These are phyloP conservation scores for Crassisporium funariophilum DNA, from an alignment of 768 basidiomycete species.

Conservation along the genomic window DNA sequence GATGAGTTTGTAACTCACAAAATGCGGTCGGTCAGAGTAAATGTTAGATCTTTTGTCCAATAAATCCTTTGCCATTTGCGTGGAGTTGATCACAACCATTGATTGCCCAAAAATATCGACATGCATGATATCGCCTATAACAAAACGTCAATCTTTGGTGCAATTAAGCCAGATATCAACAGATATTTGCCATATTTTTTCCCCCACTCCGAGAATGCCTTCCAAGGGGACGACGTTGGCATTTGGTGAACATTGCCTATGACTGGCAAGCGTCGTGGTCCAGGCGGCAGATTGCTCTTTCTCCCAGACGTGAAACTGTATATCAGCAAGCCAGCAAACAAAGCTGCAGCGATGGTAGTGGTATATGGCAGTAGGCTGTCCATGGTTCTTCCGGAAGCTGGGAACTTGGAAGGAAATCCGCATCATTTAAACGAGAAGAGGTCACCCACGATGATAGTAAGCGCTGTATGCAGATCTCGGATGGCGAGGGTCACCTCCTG, in stretches of 20 bases:
- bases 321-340: no score
- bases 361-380: no score
- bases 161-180: not conserved
- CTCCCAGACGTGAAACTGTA: no score
- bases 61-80: constrained; percentile 16
- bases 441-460: no score
- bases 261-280: constrained; percentile 21
- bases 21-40: constrained; percentile 29
- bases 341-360: no score
- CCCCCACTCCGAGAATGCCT: constrained; percentile 19
- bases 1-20: constrained; percentile 14
- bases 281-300: constrained; percentile 23
- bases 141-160: not conserved
- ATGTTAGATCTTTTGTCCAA: constrained; percentile 18
- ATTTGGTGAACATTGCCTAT: constrained; percentile 27
- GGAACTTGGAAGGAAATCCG: no score
- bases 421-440: no score
- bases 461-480: no score
- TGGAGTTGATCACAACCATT: constrained; percentile 18
- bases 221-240: constrained; percentile 21
- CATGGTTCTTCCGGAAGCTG: no score
- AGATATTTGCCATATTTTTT: constrained; percentile 18
- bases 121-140: constrained; percentile 39
- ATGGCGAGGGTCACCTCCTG: no score
- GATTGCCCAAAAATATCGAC: constrained; percentile 3